Base-by-base conservation (phyloP, 23 red algal genomes). In the Pyropia yezoensis region DNA sequence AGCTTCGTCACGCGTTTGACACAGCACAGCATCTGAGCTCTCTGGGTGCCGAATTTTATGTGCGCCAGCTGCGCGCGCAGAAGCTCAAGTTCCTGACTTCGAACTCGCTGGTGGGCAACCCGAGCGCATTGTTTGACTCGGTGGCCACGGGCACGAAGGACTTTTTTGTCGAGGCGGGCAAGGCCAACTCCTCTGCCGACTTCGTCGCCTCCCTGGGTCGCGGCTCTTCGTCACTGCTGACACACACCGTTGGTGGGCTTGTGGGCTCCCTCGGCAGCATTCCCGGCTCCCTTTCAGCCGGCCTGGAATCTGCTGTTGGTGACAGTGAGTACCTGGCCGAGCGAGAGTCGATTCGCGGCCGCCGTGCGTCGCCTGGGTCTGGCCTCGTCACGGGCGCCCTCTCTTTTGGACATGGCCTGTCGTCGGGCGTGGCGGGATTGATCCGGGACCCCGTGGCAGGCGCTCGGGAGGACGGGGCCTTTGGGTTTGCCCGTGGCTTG, bases 401-500 rank as follows among this genome's bases (percentile, higher is more conserved):
- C 11, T 84, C 82, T 18, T 80, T 97, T 72, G 93, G 85, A 12
- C 81, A 97, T 54, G 93, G 85, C 2, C 83, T 97, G 33, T 81
- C 76, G 2, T 89, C 76, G 15, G 93, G 84, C 5, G 93, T 90
- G 5, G 85, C 83, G 17, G 93, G 93, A 18, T 54, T 97, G 2
- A 75, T 97, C 54, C 67, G 73, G 1, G 85, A 97, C 29, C 93
- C 93, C 16, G 61, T 86, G 23, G 70, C 79, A 27, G 93, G 93
- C 28, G 83, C 84, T 14, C 79, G 66, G 32, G 67, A 83, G 66
- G 89, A 77, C 33, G 89, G 89, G 27, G 76, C 78, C 1, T 72
- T 61, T 24, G 79, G 78, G 14, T 76, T 97, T 24, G 71, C 73
- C 16, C 78, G 82, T 19, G 93, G 93, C 6, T 66, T 97, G 3